phyloP scores from a whole-genome alignment of 208 protist species.

The Trichomonas tenax region DNA sequence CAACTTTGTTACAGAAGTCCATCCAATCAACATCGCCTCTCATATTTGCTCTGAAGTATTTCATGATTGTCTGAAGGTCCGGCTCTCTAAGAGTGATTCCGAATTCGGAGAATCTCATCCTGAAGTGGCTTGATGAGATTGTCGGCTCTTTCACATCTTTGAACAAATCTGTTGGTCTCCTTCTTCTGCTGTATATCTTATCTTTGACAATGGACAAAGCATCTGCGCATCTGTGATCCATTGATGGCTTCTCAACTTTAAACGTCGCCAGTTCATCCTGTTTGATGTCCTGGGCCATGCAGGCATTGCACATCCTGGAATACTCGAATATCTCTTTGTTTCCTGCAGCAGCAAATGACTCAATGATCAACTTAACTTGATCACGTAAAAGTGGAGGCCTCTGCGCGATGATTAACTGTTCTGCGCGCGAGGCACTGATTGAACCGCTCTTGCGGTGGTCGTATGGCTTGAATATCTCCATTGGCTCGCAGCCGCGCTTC shows the following conservation, averaged over 20 bases:
- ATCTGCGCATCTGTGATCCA: background rate
- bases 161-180: background rate
- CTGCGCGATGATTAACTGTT: background rate
- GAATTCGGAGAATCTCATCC: background rate
- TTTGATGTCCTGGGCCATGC: background rate
- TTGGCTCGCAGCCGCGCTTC: background rate
- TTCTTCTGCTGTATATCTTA: background rate
- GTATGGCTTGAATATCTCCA: background rate
- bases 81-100: background rate
- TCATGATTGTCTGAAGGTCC: background rate
- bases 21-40: background rate
- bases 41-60: background rate
- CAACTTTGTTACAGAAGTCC: background rate
- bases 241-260: background rate
- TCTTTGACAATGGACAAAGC: background rate
- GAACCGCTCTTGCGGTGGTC: background rate
- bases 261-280: background rate
- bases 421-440: background rate
- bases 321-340: background rate
- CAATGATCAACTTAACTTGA: background rate
- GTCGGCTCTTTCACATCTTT: background rate
- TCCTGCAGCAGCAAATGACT: background rate
- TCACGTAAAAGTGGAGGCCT: background rate
- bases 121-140: background rate
- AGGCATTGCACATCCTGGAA: background rate